Evolutionary conservation across 2,329 filamentous ascomycete genomes (phyloP).

Genomic region (Aureobasidium mangrovei): DNA sequence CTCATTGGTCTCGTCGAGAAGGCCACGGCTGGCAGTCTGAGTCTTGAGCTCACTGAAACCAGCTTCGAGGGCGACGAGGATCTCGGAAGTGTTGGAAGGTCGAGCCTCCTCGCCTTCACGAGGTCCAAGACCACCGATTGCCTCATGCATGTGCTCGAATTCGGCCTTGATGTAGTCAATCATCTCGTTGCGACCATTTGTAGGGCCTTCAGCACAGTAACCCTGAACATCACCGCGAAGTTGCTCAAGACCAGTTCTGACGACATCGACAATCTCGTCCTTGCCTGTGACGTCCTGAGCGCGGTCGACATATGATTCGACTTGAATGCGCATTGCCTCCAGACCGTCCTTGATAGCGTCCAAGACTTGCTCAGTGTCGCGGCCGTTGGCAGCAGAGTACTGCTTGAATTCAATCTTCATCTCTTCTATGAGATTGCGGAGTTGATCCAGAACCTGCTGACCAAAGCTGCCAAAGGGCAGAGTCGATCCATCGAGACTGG

Average conservation of each 20-base stretch:
- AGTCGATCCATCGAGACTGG: slow-evolving; percentile 45
- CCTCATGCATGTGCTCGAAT: slow-evolving; percentile 52
- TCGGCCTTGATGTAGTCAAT: slow-evolving; percentile 45
- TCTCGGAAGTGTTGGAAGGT: slow-evolving; percentile 28
- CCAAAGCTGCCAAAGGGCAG: slow-evolving; percentile 46
- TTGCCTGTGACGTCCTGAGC: slow-evolving; percentile 60
- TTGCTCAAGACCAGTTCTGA: slow-evolving; percentile 56
- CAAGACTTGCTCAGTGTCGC: slow-evolving; percentile 79
- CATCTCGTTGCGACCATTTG: slow-evolving; percentile 37
- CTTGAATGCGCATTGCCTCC: slow-evolving; percentile 67
- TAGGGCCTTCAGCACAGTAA: slow-evolving; percentile 36
- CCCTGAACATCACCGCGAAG: slow-evolving; percentile 54
- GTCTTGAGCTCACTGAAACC: slow-evolving; percentile 35
- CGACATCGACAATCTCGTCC: slow-evolving; percentile 66
- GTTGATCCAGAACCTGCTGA: slow-evolving; percentile 50
- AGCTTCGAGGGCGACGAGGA: slow-evolving; percentile 31
- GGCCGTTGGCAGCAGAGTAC: slow-evolving; percentile 67
- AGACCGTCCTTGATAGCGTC: slow-evolving; percentile 82
- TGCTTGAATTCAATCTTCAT: slow-evolving; percentile 64
- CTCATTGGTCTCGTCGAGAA: slow-evolving; percentile 32
- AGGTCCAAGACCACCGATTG: slow-evolving; percentile 34
- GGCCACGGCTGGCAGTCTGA: slow-evolving; percentile 29
- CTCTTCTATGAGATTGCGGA: slow-evolving; percentile 50
- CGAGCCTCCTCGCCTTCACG: slow-evolving; percentile 11
- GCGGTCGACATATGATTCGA: slow-evolving; percentile 72